phyloP scores from a whole-genome alignment of 2,329 filamentous ascomycete species.

The Xylariomycetidae sp. region DNA sequence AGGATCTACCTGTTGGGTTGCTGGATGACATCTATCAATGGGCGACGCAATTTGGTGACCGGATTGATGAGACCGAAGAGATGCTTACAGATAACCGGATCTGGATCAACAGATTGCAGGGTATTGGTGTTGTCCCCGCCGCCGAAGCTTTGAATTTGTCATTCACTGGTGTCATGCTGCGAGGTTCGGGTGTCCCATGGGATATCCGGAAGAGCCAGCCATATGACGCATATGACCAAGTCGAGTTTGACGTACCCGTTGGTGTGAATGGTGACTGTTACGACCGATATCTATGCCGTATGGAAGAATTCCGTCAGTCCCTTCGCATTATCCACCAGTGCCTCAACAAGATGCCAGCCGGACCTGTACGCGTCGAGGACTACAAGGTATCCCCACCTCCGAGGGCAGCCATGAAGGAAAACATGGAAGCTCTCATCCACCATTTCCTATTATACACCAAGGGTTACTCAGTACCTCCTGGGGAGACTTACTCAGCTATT shows the following conservation, averaged over 20 bases:
- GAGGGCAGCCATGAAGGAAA: constrained; percentile 99
- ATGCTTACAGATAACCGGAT: constrained; percentile 99
- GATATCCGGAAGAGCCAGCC: constrained; percentile 95
- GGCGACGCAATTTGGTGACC: constrained; percentile 98
- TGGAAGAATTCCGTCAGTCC: constrained; percentile 99
- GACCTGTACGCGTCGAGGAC: constrained; percentile 92
- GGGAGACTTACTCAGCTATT: constrained; percentile 96
- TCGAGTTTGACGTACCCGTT: constrained; percentile 97
- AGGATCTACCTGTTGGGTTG: constrained; percentile 89
- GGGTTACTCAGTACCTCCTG: constrained; percentile 93
- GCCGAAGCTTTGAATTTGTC: constrained; percentile 94
- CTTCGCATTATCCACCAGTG: constrained; percentile 98
- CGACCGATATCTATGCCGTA: constrained; percentile 96
- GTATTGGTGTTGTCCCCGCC: constrained; percentile 85
- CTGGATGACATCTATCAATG: constrained; percentile 99
- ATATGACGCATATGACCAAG: constrained; percentile 95
- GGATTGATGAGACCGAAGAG: constrained; percentile 97
- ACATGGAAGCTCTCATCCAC: constrained; percentile 99
- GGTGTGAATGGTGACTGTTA: constrained; percentile 98
- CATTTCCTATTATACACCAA: constrained; percentile 99
- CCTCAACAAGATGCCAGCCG: constrained; percentile 96
- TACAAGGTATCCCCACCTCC: constrained; percentile 98
- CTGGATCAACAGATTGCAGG: constrained; percentile 91
- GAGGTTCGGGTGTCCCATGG: constrained; percentile 92
- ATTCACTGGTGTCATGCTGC: constrained; percentile 96